Percentiles rank a stretch among this genome's conserved stretches.
Conservation (phyloP, 371 early-diverging fungal genomes). For the Sporodiniella umbellata region DNA sequence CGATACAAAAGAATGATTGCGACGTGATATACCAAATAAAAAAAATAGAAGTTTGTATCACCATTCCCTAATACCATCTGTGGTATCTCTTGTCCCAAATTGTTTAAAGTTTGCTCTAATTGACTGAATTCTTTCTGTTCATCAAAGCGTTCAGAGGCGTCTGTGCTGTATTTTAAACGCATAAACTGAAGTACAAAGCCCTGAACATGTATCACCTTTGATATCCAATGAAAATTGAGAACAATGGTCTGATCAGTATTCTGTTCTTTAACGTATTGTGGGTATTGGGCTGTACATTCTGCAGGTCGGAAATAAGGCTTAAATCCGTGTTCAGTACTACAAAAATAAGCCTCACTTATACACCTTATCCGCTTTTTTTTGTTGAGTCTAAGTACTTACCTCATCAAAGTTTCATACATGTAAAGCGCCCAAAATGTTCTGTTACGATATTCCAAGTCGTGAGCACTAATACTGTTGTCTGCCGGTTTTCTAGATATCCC, state of each 20-base stretch:
- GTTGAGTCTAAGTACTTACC: conserved; percentile 12
- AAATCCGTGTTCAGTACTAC: conserved; percentile 29
- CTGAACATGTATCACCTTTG: conserved; percentile 30
- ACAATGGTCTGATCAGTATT: neutral
- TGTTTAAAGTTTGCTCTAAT: conserved; percentile 7
- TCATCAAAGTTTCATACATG: conserved; percentile 21
- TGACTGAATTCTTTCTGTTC: conserved; percentile 3
- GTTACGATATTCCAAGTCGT: conserved; percentile 8
- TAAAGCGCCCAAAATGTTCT: conserved; percentile 28
- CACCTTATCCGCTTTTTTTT: neutral
- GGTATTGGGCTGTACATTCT: conserved; percentile 26
- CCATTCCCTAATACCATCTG: neutral
- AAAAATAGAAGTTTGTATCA: conserved; percentile 2
- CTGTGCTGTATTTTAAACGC: conserved; percentile 18
- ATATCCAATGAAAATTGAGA: conserved; percentile 33
- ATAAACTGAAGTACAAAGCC: conserved; percentile 30
- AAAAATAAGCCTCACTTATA: no score
- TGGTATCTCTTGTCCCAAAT: conserved; percentile 7
- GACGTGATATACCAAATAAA: conserved; percentile 21
- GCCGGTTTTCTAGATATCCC: conserved; percentile 18
- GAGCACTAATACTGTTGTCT: neutral
- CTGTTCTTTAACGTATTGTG: conserved; percentile 13
- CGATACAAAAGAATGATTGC: conserved; percentile 15
- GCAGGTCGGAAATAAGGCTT: conserved; percentile 10
- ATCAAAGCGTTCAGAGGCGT: neutral